Evolutionary conservation across 1,284 basidiomycete species (phyloP).

Genomic region (Ceratobasidium sp.): DNA sequence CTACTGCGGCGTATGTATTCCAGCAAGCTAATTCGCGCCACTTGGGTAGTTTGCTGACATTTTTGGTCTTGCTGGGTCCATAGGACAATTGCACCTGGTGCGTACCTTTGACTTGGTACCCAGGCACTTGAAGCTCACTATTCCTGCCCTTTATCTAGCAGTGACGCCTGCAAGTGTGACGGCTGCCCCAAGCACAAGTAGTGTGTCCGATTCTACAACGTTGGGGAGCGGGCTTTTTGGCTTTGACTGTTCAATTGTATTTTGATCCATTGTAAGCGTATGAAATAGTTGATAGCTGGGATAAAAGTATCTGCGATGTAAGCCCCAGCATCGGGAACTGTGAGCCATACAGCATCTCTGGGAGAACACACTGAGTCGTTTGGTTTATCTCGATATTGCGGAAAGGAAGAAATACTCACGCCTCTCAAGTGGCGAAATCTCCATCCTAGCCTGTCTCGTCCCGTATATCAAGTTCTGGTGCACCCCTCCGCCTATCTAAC

Average conservation of each 20-base stretch:
- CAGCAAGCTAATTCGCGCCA: too few relatives aligned
- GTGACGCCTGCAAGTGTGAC: slow-evolving; percentile 21
- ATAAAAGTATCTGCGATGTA: too few relatives aligned
- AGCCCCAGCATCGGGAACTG: too few relatives aligned
- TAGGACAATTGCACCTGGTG: slow-evolving; percentile 37
- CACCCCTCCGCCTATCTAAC: too few relatives aligned
- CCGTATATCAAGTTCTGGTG: too few relatives aligned
- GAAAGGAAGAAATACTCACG: too few relatives aligned
- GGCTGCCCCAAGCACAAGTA: slow-evolving; percentile 34
- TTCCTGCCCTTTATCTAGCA: background rate
- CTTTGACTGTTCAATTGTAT: slow-evolving; percentile 4
- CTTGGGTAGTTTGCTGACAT: background rate
- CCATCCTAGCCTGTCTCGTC: too few relatives aligned
- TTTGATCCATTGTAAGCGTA: slow-evolving; percentile 39
- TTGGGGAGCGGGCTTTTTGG: background rate
- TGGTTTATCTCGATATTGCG: too few relatives aligned
- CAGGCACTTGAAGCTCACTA: background rate
- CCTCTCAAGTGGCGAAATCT: too few relatives aligned
- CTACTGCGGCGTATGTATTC: slow-evolving; percentile 38
- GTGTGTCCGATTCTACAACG: background rate
- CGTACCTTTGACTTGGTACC: background rate
- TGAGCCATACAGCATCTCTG: too few relatives aligned
- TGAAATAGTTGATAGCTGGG: slow-evolving; percentile 21
- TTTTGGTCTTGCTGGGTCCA: background rate
- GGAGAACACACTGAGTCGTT: too few relatives aligned